These are phyloP conservation scores for Nakazawaea populi DNA, from an alignment of 805 yeast genomes.

Conservation along the genomic window DNA sequence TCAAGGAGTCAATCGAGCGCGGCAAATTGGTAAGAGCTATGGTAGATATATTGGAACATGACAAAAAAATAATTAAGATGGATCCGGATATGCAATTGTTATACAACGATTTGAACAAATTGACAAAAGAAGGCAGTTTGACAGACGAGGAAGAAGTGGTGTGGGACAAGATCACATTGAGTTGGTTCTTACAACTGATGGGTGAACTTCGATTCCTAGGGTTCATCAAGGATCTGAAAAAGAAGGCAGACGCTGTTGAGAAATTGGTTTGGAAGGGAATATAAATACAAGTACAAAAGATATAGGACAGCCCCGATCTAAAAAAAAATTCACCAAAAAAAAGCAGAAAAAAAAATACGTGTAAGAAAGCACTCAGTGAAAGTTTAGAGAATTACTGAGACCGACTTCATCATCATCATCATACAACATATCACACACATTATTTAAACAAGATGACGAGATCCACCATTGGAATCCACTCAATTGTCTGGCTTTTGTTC, in stretches of 20 bases:
- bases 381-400: no score
- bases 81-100: background rate
- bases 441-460: background rate
- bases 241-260: conserved; percentile 58
- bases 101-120: background rate
- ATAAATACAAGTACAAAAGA: no score
- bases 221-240: conserved; percentile 50
- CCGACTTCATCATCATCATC: no score
- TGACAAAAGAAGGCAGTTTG: background rate
- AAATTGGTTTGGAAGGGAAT: conserved; percentile 68
- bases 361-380: background rate
- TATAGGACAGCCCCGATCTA: background rate
- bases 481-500: background rate
- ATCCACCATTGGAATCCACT: background rate
- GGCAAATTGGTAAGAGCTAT: conserved; percentile 17
- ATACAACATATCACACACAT: no score
- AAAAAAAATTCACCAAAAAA: background rate
- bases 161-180: conserved; percentile 61
- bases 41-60: background rate
- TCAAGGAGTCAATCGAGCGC: conserved; percentile 33
- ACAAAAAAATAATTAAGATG: background rate
- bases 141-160: conserved; percentile 20
- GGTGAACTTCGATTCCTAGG: conserved; percentile 70
- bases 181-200: conserved; percentile 73
- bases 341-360: background rate